phyloP scores from a whole-genome alignment of 2,329 filamentous ascomycete species.

The Sporothrix brunneoviolacea region DNA sequence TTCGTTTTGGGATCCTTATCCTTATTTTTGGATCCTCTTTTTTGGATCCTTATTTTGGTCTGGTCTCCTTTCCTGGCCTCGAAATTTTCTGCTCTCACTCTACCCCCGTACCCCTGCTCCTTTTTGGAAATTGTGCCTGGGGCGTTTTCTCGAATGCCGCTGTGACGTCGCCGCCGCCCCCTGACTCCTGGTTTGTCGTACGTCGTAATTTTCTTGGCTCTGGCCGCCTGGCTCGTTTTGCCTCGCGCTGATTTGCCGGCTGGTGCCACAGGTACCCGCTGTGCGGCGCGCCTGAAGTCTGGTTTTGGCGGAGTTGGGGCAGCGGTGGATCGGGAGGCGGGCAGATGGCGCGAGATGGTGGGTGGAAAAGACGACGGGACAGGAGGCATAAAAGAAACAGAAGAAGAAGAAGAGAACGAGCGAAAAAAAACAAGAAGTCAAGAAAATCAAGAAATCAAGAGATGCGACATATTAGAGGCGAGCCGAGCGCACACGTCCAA shows the following conservation, averaged over 20 bases:
- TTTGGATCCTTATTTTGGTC: neutral
- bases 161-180: conserved; percentile 6
- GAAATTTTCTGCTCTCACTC: neutral
- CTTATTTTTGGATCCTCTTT: neutral
- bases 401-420: neutral
- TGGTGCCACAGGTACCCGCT: neutral
- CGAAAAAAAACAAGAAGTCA: neutral
- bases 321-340: neutral
- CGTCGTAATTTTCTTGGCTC: neutral
- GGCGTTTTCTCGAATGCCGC: conserved; percentile 1
- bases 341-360: neutral
- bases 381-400: neutral
- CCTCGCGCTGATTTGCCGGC: conserved; percentile 1
- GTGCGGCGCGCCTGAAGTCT: conserved; percentile 1
- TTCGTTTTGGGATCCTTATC: neutral
- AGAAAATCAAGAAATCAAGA: too few relatives aligned
- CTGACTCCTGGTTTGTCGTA: neutral
- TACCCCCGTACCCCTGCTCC: too few relatives aligned
- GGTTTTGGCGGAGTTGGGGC: conserved; percentile 1
- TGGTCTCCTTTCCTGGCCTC: neutral
- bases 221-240: neutral
- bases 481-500: too few relatives aligned
- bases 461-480: too few relatives aligned
- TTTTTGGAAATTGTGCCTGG: too few relatives aligned
- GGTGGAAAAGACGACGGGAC: neutral